Conservation (phyloP, 495 filamentous ascomycete species). For the Podospora pseudopauciseta region DNA sequence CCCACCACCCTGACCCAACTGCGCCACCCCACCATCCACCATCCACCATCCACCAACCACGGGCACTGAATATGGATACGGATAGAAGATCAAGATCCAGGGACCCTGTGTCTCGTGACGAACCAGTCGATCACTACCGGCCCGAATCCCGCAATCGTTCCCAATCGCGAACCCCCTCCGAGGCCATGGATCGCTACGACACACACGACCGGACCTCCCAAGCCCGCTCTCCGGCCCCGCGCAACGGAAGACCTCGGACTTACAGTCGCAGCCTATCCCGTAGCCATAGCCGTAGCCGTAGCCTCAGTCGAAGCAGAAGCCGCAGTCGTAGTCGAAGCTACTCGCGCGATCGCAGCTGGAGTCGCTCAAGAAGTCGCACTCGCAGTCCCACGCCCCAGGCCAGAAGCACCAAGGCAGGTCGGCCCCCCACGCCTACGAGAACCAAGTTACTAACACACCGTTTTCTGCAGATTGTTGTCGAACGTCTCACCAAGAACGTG, state of each 20-base stretch:
- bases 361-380: constrained; percentile 35
- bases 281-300: constrained; percentile 28
- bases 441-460: neutral
- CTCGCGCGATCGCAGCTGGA: constrained; percentile 30
- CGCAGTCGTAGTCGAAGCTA: constrained; percentile 18
- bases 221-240: constrained; percentile 22
- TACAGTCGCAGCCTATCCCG: constrained; percentile 24
- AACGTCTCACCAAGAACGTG: constrained; percentile 95
- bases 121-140: constrained; percentile 5
- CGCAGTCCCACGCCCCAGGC: constrained; percentile 24
- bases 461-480: constrained; percentile 74
- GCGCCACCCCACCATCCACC: neutral
- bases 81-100: constrained; percentile 18
- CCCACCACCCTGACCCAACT: neutral
- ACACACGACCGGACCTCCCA: constrained; percentile 15
- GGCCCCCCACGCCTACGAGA: neutral
- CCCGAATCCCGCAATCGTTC: constrained; percentile 17
- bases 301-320: constrained; percentile 24
- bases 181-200: constrained; percentile 12
- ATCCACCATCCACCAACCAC: neutral
- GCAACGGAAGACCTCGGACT: constrained; percentile 34
- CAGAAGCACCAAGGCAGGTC: constrained; percentile 37
- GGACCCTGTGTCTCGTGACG: constrained; percentile 13
- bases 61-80: constrained; percentile 19
- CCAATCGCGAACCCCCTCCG: constrained; percentile 19